Evolutionary conservation across 2,329 filamentous ascomycete genomes (phyloP), one percentile per base, ranked within the genome.

Genomic region (Hypoxylon sp.): DNA sequence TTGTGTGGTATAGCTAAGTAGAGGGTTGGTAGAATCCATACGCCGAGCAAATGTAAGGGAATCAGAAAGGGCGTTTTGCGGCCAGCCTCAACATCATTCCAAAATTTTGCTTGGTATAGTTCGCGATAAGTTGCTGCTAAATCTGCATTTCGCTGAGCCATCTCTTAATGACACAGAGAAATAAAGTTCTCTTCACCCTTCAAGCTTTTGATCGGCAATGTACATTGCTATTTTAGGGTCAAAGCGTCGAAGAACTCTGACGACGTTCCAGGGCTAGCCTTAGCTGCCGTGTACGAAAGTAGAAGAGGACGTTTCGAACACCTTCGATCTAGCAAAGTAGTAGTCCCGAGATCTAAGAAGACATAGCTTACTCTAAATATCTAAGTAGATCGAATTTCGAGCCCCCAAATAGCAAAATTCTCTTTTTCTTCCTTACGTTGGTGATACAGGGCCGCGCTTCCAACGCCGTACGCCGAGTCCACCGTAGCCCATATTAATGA

Each of bases 1-100:
- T 76, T 80, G 72, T 90, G 87, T 1, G 87, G 86, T 65, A 90
- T 80, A 53, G 84, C 78, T 13, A 91, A 82, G 76, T 88, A 91
- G 2, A 87, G 68, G 0, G 83, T 76, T 0, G 87, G 85, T 2
- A 91, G 60, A 46, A 88, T 52, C 48, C 85, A 79, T 29, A 82
- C 74, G 2, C 82, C 84, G 21, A 87, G 65, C 6, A 89, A 64
- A 61, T 82, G 79, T 63, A 86, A 84, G 0, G 87, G 88, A 6
- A 90, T 42, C 17, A 90, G 73, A 17, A 89, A 79, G 1, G 86
- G 87, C 46, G 78, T 79, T 32, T 80, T 75, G 6, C 71, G 75
- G 48, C 84, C 84, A 3, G 81, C 77, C 54, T 78, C 75, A 29
- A 82, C 67, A 29, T 75, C 68, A 11, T 72, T 70, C 32, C 58